Evolutionary conservation across 106 monocot genomes (phyloP).

Genomic region (Triglochin maritima): DNA sequence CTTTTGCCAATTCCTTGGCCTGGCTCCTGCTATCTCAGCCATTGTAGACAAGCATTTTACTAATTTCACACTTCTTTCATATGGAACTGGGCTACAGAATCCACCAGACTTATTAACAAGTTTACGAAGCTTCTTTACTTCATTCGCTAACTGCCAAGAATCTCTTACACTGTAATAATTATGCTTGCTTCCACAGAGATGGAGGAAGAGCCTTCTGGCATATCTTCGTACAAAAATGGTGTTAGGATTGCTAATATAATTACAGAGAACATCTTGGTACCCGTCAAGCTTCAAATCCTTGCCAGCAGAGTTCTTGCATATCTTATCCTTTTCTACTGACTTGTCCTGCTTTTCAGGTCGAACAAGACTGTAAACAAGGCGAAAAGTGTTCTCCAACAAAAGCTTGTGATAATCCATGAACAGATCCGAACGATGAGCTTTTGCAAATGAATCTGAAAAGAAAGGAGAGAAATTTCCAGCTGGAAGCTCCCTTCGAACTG

Average conservation of each 20-base stretch:
- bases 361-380: slow-evolving; percentile 83
- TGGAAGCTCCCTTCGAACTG: slow-evolving; percentile 71
- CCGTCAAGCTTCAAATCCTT: slow-evolving; percentile 96
- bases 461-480: slow-evolving; percentile 95
- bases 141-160: slow-evolving; percentile 92
- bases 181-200: slow-evolving; percentile 93
- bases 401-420: slow-evolving; percentile 82
- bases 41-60: slow-evolving; percentile 80
- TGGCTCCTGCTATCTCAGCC: slow-evolving; percentile 78
- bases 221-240: slow-evolving; percentile 85
- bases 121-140: slow-evolving; percentile 66
- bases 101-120: slow-evolving; percentile 76
- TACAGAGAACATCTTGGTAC: slow-evolving; percentile 90
- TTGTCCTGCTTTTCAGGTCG: slow-evolving; percentile 97
- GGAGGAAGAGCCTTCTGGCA: slow-evolving; percentile 92
- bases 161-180: slow-evolving; percentile 94
- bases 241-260: slow-evolving; percentile 83
- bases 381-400: slow-evolving; percentile 83
- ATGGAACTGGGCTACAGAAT: slow-evolving; percentile 57
- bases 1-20: slow-evolving; percentile 98
- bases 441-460: slow-evolving; percentile 94
- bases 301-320: slow-evolving; percentile 26
- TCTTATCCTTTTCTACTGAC: slow-evolving; percentile 68
- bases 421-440: slow-evolving; percentile 74
- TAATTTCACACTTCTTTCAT: slow-evolving; percentile 87